phyloP scores from a whole-genome alignment of 768 basidiomycete genomes.

The Trametes gibbosa region DNA sequence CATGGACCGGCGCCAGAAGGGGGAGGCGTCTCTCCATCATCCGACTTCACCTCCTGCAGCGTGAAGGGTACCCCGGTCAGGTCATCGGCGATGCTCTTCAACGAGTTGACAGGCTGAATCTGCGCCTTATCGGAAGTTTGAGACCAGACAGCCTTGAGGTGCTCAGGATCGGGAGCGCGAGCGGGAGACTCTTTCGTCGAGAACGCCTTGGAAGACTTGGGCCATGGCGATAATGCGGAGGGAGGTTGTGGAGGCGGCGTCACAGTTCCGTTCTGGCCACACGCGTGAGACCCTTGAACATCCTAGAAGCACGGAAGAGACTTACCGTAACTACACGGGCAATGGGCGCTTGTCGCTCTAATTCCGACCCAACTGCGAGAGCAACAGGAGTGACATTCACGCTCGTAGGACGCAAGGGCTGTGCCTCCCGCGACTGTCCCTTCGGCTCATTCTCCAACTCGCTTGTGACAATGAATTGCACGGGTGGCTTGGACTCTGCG shows the following conservation, averaged over 20 bases:
- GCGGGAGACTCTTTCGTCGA: constrained; percentile 66
- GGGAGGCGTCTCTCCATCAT: constrained; percentile 80
- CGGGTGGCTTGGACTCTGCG: constrained; percentile 46
- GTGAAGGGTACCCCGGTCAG: constrained; percentile 76
- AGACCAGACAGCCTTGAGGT: constrained; percentile 82
- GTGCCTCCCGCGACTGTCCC: neutral
- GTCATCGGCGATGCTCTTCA: constrained; percentile 84
- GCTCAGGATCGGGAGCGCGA: constrained; percentile 75
- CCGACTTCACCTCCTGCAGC: constrained; percentile 82
- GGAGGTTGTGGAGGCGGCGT: neutral
- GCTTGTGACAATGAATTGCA: constrained; percentile 78
- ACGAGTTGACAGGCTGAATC: constrained; percentile 67
- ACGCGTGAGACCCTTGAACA: neutral
- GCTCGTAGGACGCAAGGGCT: neutral
- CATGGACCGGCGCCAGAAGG: constrained; percentile 53
- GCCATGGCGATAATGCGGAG: constrained; percentile 48
- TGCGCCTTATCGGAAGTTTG: constrained; percentile 72
- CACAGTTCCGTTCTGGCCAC: constrained; percentile 4
- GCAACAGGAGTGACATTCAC: neutral
- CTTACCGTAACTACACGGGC: neutral
- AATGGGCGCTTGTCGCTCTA: neutral
- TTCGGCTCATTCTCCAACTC: constrained; percentile 52
- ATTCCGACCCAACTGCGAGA: neutral
- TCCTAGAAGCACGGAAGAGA: neutral
- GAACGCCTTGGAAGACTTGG: constrained; percentile 50